Evolutionary conservation across 495 filamentous ascomycete genomes (phyloP).

Genomic region (Podospora didyma): DNA sequence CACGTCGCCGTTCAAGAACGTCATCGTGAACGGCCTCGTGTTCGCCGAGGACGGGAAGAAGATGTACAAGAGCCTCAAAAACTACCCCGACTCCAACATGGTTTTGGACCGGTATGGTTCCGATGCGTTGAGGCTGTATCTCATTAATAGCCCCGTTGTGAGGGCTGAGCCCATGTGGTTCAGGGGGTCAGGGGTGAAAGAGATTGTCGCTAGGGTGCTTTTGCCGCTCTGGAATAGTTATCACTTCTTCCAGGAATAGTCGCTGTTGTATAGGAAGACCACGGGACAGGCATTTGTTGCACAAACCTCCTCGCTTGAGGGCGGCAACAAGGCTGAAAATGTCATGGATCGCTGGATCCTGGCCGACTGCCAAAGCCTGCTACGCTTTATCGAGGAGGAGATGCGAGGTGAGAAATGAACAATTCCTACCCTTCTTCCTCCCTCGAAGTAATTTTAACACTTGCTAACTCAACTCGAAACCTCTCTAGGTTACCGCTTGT

Average conservation of each 20-base stretch:
- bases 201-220: constrained; percentile 90
- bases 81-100: constrained; percentile 88
- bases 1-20: constrained; percentile 93
- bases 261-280: constrained; percentile 83
- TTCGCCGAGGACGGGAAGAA: constrained; percentile 95
- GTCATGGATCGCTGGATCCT: constrained; percentile 98
- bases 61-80: constrained; percentile 97
- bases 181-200: constrained; percentile 90
- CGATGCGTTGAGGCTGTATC: constrained; percentile 87
- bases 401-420: constrained; percentile 62
- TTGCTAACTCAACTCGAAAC: constrained; percentile 14
- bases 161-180: constrained; percentile 88
- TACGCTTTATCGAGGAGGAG: constrained; percentile 91
- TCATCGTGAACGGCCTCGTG: constrained; percentile 94
- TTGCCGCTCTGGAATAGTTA: constrained; percentile 96
- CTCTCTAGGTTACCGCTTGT: constrained; percentile 80
- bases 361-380: constrained; percentile 85
- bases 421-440: neutral
- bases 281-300: constrained; percentile 69
- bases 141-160: constrained; percentile 97
- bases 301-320: constrained; percentile 72
- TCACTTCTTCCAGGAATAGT: constrained; percentile 96
- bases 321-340: constrained; percentile 74
- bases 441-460: constrained; percentile 7
- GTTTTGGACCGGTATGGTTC: constrained; percentile 89